phyloP scores from a whole-genome alignment of 768 basidiomycete genomes.

The Stropharia rugosoannulata region DNA sequence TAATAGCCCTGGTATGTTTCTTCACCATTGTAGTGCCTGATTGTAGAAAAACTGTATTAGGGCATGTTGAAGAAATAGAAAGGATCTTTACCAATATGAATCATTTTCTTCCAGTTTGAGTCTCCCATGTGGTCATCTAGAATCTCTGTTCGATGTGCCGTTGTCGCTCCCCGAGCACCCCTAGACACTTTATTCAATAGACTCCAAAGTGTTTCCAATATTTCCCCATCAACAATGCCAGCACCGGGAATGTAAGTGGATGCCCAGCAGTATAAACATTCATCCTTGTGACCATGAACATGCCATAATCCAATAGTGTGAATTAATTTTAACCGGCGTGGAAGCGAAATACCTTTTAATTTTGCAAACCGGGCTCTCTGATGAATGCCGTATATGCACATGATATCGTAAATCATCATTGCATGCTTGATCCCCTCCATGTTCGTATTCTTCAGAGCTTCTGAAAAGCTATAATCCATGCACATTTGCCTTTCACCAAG shows the following conservation, averaged over 20 bases:
- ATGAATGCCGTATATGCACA: constrained; percentile 12
- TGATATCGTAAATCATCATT: constrained; percentile 13
- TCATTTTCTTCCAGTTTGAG: constrained; percentile 31
- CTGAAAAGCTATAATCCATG: constrained; percentile 15
- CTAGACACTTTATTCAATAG: too few relatives aligned
- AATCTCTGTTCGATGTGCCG: constrained; percentile 16
- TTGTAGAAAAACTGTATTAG: too few relatives aligned
- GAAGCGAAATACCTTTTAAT: not conserved
- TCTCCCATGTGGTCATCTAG: constrained; percentile 31
- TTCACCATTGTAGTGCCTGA: not conserved
- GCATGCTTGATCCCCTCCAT: not conserved
- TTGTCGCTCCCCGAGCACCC: too few relatives aligned
- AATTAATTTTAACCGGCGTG: not conserved
- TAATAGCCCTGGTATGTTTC: not conserved
- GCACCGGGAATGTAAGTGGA: too few relatives aligned
- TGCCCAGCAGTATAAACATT: constrained; percentile 23
- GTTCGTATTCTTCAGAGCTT: constrained; percentile 7
- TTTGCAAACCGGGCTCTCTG: not conserved
- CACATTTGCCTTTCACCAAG: constrained; percentile 21
- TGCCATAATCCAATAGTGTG: constrained; percentile 27
- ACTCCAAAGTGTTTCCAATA: too few relatives aligned
- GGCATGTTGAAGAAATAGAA: not conserved
- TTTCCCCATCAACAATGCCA: too few relatives aligned
- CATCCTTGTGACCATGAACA: constrained; percentile 24
- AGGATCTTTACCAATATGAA: constrained; percentile 17